Percentiles rank a stretch among this genome's conserved stretches.
Evolutionary conservation across 2,329 filamentous ascomycete species (phyloP).

Genomic region (Neofusicoccum ribis): DNA sequence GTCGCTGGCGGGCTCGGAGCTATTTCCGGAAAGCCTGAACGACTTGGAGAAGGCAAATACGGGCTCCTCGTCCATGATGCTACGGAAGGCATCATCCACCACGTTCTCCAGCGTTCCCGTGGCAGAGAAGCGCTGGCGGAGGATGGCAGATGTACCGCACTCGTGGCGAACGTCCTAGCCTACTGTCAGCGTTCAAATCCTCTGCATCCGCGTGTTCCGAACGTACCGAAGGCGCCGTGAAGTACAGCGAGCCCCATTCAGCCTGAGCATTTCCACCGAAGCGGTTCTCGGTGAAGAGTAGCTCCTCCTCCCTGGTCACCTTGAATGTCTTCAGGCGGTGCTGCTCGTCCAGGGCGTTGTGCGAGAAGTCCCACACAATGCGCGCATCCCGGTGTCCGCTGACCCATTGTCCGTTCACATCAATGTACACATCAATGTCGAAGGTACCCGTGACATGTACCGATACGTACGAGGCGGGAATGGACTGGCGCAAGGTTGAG

Average conservation of each 20-base stretch:
- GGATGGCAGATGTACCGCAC: slow-evolving; percentile 64
- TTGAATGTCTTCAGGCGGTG: slow-evolving; percentile 65
- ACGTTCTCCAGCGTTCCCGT: slow-evolving; percentile 66
- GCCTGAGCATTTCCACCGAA: slow-evolving; percentile 61
- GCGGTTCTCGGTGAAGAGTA: slow-evolving; percentile 68
- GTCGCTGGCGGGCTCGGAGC: slow-evolving; percentile 23
- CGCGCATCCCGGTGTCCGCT: slow-evolving; percentile 70
- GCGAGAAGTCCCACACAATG: slow-evolving; percentile 68
- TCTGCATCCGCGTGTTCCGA: slow-evolving; percentile 31
- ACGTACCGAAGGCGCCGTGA: slow-evolving; percentile 62
- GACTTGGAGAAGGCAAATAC: slow-evolving; percentile 69
- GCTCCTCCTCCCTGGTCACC: slow-evolving; percentile 60
- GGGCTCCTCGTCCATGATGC: slow-evolving; percentile 75
- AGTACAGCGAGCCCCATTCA: slow-evolving; percentile 82
- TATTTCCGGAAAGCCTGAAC: slow-evolving; percentile 33
- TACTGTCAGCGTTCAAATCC: slow-evolving; percentile 24
- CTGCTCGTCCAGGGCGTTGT: slow-evolving; percentile 41
- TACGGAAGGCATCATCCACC: slow-evolving; percentile 66
- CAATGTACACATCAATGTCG: slow-evolving; percentile 49
- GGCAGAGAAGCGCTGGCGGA: slow-evolving; percentile 70
- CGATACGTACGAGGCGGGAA: slow-evolving; percentile 79
- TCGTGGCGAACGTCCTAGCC: slow-evolving; percentile 62
- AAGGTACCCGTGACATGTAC: slow-evolving; percentile 68
- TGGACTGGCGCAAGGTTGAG: slow-evolving; percentile 75
- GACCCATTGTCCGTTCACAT: slow-evolving; percentile 68